Evolutionary conservation across 2,329 filamentous ascomycete genomes (phyloP), one percentile per base, ranked within the genome.

Genomic region (Chaetomiaceae sp.): DNA sequence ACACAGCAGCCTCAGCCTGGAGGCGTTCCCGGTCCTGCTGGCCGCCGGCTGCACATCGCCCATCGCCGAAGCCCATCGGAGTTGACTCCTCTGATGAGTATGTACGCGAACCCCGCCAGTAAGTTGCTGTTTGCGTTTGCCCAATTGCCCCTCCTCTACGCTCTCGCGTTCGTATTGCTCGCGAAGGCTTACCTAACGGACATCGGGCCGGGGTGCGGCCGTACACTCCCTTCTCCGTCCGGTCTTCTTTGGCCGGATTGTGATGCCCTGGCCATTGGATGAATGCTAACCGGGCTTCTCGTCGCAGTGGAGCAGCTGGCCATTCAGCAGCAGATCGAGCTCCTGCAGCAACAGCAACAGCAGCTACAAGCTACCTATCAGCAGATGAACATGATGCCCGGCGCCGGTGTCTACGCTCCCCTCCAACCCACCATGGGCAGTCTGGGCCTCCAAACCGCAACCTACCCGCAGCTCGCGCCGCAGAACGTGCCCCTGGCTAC

Each of bases 281-380:
- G 30, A 20, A 38, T 48, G 50, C 59, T 63, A 52, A 65, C 53
- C 33, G 44, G 20, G 33, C 19, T 50, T 38, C 36, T 44, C 49
- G 49, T 45, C 52, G 39, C 60, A 95, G 90, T 96, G 87, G 91
- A 96, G 75, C 90, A 96, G 78, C 81, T 95, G 65, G 88, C 88
- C 64, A 90, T 97, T 65, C 90, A 95, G 72, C 91, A 96, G 74
- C 91, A 97, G 71, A 96, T 97, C 63, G 91, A 97, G 71, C 79
- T 94, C 64, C 78, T 97, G 62, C 91, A 97, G 73, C 89, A 95
- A 67, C 93, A 97, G 68, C 93, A 97, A 67, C 90, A 97, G 68
- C 90, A 96, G 66, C 94, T 97, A 63, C 88, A 94, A 70, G 88
- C 88, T 59, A 93, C 88, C 55, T 89, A 96, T 63, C 90, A 96